Percentiles rank a stretch among this genome's conserved stretches.
Evolutionary conservation across 257 asterid species (phyloP).

Genomic region (Nicotiana otophora): DNA sequence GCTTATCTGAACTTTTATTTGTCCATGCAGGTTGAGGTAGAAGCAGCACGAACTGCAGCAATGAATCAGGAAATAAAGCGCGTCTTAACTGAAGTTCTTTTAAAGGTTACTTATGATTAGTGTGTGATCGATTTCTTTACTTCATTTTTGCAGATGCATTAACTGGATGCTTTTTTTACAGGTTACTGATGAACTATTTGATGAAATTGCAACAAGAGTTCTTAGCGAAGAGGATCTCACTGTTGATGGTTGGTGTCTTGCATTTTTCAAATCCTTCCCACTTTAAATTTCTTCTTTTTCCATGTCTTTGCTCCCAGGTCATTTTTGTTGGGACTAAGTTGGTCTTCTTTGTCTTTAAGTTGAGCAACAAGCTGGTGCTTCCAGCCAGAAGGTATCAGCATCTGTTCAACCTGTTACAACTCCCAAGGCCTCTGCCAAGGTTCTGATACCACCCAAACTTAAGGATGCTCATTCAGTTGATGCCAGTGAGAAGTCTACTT

Average conservation of each 20-base stretch:
- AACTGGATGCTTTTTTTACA: slow-evolving; percentile 39
- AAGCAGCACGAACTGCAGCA: slow-evolving; percentile 83
- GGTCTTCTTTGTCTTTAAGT: slow-evolving; percentile 27
- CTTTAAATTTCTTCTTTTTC: slow-evolving; percentile 14
- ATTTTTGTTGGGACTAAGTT: neutral
- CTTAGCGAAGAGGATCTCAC: slow-evolving; percentile 67
- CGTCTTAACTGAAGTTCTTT: slow-evolving; percentile 86
- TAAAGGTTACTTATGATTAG: slow-evolving; percentile 65
- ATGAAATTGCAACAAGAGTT: slow-evolving; percentile 94
- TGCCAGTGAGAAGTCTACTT: slow-evolving; percentile 48
- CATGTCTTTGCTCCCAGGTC: slow-evolving; percentile 9
- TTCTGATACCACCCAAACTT: slow-evolving; percentile 46
- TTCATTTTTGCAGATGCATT: slow-evolving; percentile 21
- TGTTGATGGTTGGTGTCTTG: slow-evolving; percentile 51
- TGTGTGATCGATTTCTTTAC: slow-evolving; percentile 12
- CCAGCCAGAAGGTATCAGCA: slow-evolving; percentile 34
- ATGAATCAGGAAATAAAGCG: slow-evolving; percentile 93
- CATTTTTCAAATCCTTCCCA: neutral
- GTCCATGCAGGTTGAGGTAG: slow-evolving; percentile 77
- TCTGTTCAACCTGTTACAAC: slow-evolving; percentile 42
- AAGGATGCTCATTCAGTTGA: slow-evolving; percentile 37
- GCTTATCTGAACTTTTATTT: slow-evolving; percentile 19
- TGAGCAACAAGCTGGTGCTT: slow-evolving; percentile 31
- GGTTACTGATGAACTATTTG: slow-evolving; percentile 98
- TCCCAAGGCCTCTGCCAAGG: slow-evolving; percentile 54